Percentiles rank a stretch among this genome's conserved stretches.
Conservation (phyloP, 129 eudicot species). For the Apium graveolens region DNA sequence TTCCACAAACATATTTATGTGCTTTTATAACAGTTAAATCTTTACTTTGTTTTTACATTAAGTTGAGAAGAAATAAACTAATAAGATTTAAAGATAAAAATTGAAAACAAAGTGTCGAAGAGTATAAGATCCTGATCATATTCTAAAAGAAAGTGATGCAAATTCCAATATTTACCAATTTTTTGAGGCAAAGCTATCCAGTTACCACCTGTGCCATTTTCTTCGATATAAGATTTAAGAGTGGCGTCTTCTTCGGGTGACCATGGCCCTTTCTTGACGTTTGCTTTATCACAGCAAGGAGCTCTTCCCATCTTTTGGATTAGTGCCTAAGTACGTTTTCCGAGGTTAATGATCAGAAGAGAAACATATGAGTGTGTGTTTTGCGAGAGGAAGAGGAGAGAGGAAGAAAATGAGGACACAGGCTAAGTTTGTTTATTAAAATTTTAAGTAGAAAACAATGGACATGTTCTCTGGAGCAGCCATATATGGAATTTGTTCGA, state of each 20-base stretch:
- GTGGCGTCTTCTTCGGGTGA: slow-evolving; percentile 65
- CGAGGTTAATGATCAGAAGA: not conserved
- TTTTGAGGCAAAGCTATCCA: slow-evolving; percentile 71
- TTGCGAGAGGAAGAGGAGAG: slow-evolving; percentile 21
- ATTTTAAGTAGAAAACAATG: slow-evolving; percentile 35
- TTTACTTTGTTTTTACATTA: not conserved
- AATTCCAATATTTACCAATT: slow-evolving; percentile 23
- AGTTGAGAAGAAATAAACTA: not conserved
- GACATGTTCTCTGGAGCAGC: slow-evolving; percentile 40
- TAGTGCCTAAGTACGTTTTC: not conserved
- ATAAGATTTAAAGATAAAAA: not conserved
- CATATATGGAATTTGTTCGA: slow-evolving; percentile 20
- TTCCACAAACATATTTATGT: not conserved
- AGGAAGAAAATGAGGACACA: slow-evolving; percentile 6
- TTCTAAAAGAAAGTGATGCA: not conserved
- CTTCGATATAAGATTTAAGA: slow-evolving; percentile 49
- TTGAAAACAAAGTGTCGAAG: not conserved
- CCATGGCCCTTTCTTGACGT: slow-evolving; percentile 74
- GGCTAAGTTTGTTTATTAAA: not conserved
- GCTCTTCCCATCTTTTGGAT: slow-evolving; percentile 52
- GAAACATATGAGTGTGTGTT: slow-evolving; percentile 1
- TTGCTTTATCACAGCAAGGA: slow-evolving; percentile 68
- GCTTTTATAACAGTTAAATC: not conserved
- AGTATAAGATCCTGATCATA: no score
- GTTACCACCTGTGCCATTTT: slow-evolving; percentile 61